Evolutionary conservation across 1,284 basidiomycete genomes (phyloP), one percentile per base, ranked within the genome.

Genomic region (Irpex rosettiformis): DNA sequence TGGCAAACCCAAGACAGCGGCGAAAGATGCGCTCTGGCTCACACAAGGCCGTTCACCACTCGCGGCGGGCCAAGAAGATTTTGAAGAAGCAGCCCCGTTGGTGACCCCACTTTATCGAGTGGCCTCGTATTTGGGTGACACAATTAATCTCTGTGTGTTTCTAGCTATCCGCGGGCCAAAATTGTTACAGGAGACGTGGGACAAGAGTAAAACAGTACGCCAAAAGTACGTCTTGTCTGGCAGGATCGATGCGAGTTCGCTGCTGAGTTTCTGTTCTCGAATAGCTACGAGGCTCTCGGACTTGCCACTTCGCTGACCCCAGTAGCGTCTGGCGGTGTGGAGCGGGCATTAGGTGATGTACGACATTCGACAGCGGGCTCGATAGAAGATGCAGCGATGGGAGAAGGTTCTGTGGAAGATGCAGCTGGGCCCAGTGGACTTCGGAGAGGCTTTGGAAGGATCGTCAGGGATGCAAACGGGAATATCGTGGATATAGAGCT

Each of bases 1-100:
- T 98, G 95, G 93, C 90, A 56, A 97, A 96, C 73, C 95, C 95
- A 65, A 85, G 94, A 60, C 95, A 97, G 75, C 81, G 92, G 61
- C 82, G 88, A 62, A 95, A 95, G 75, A 71, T 81, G 54, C 85
- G 88, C 33, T 93, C 92, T 52, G 83, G 84, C 22, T 77, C 84
- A 7, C 80, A 93, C 69, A 84, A 77, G 64, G 76, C 87, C 18
- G 81, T 93, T 55, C 86, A 85, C 48, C 86, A 88, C 64, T 88
- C 89, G 18, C 79, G 78, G 56, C 80, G 81, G 67, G 87, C 86
- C 40, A 86, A 89, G 67, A 84, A 84, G 66, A 85, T 89, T 64
- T 79, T 92, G 59, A 91, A 88, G 68, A 92, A 91, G 73, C 87
- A 81, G 67, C 86, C 86, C 66, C 79, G 90, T 91, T 70, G 66